Percentiles rank a stretch among this genome's conserved stretches.
Conservation (phyloP, 2,329 filamentous ascomycete genomes). For the Neoarthrinium moseri region DNA sequence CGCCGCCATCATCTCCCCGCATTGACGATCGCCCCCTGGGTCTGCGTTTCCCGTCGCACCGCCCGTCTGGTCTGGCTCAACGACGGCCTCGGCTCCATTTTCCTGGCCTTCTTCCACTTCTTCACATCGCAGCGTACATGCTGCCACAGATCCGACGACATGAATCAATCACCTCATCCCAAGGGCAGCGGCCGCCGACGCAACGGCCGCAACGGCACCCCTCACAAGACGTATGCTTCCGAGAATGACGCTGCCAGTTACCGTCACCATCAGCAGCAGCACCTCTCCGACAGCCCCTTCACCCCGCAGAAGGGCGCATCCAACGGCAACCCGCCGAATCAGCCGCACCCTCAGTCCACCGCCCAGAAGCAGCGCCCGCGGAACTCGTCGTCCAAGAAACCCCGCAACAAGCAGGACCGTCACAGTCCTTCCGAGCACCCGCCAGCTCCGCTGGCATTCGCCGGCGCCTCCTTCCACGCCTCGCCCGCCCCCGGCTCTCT, state of each 20-base stretch:
- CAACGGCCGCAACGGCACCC: conserved; percentile 34
- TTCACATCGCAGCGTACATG: conserved; percentile 18
- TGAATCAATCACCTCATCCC: conserved; percentile 29
- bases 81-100: neutral
- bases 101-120: neutral
- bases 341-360: conserved; percentile 17
- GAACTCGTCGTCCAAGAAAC: conserved; percentile 22
- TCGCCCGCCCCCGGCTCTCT: conserved; percentile 6
- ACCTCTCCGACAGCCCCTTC: conserved; percentile 27
- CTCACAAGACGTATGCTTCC: conserved; percentile 57
- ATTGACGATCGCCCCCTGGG: conserved; percentile 3
- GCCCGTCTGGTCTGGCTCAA: neutral
- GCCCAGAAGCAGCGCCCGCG: conserved; percentile 27
- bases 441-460: conserved; percentile 65
- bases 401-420: conserved; percentile 32
- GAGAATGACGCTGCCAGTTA: conserved; percentile 50
- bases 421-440: conserved; percentile 45
- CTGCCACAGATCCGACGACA: conserved; percentile 23
- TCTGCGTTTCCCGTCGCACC: neutral
- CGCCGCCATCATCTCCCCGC: neutral
- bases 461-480: conserved; percentile 84
- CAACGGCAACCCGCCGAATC: conserved; percentile 30
- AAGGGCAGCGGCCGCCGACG: conserved; percentile 39
- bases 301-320: conserved; percentile 46
- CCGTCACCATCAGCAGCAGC: conserved; percentile 29